These are phyloP conservation scores for Chlamydomonas eustigma DNA, from an alignment of 139 green algal genomes.

Conservation along the genomic window DNA sequence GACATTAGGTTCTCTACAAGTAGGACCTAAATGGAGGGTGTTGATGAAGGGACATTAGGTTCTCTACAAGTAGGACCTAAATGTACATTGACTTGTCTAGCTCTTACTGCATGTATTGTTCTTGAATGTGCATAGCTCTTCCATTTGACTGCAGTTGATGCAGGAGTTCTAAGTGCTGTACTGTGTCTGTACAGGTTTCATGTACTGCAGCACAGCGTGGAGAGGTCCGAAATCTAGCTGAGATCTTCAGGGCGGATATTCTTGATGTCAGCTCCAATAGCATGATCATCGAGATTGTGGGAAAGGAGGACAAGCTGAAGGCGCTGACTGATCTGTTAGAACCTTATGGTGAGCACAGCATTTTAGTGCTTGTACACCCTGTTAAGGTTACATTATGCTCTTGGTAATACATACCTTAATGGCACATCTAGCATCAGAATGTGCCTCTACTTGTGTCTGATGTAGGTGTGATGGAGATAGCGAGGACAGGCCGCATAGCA, in stretches of 20 bases:
- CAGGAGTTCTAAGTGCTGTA: too few species aligned
- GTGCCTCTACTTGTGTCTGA: not conserved
- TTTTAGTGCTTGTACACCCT: too few species aligned
- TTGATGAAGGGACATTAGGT: not conserved
- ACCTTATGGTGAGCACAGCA: conserved; percentile 72
- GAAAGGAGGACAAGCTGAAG: conserved; percentile 87
- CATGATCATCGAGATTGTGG: conserved; percentile 87
- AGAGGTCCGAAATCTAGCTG: conserved; percentile 80
- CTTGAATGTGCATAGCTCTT: too few species aligned
- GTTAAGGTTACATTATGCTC: too few species aligned
- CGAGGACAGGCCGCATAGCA: conserved; percentile 83
- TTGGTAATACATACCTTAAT: too few species aligned
- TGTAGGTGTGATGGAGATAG: conserved; percentile 86
- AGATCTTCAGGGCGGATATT: conserved; percentile 87
- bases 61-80: too few species aligned
- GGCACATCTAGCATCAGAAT: too few species aligned
- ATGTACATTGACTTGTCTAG: too few species aligned
- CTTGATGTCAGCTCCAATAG: conserved; percentile 74
- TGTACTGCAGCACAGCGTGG: conserved; percentile 62
- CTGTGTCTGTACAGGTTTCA: conserved; percentile 40
- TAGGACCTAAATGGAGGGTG: too few species aligned
- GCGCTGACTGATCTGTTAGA: conserved; percentile 77
- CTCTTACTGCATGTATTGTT: too few species aligned
- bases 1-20: not conserved
- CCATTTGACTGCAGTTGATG: too few species aligned